phyloP scores from a whole-genome alignment of 106 monocot species.

The Posidonia australis region DNA sequence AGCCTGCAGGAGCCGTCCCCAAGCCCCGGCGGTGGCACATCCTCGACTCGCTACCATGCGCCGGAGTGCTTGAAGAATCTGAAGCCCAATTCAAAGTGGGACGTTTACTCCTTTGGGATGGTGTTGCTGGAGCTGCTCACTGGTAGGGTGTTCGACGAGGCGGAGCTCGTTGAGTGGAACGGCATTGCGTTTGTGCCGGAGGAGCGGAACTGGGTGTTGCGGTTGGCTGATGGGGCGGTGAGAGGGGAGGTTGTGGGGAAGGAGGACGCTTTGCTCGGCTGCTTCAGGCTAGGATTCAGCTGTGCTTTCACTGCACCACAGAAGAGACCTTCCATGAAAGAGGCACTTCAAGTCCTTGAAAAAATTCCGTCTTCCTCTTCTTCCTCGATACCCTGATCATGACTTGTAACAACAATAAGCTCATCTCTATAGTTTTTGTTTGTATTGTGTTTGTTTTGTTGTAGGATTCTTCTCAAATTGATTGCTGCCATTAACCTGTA shows the following conservation, averaged over 20 bases:
- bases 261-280: conserved; percentile 55
- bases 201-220: conserved; percentile 39
- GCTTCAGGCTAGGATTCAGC: conserved; percentile 69
- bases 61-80: conserved; percentile 80
- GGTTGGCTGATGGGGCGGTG: conserved; percentile 77
- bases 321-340: conserved; percentile 84
- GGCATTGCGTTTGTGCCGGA: conserved; percentile 44
- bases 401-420: no score
- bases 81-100: conserved; percentile 74
- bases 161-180: conserved; percentile 59
- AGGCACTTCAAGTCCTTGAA: conserved; percentile 58
- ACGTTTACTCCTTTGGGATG: conserved; percentile 81
- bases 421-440: no score
- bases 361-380: conserved; percentile 26
- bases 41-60: conserved; percentile 47
- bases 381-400: neutral
- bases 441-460: no score
- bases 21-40: conserved; percentile 25
- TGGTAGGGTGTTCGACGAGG: conserved; percentile 59
- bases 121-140: conserved; percentile 70
- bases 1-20: conserved; percentile 67
- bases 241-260: conserved; percentile 66
- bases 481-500: no score
- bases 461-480: no score
- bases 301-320: conserved; percentile 52